phyloP scores from a whole-genome alignment of 768 basidiomycete species.

The Pholiota conissans region DNA sequence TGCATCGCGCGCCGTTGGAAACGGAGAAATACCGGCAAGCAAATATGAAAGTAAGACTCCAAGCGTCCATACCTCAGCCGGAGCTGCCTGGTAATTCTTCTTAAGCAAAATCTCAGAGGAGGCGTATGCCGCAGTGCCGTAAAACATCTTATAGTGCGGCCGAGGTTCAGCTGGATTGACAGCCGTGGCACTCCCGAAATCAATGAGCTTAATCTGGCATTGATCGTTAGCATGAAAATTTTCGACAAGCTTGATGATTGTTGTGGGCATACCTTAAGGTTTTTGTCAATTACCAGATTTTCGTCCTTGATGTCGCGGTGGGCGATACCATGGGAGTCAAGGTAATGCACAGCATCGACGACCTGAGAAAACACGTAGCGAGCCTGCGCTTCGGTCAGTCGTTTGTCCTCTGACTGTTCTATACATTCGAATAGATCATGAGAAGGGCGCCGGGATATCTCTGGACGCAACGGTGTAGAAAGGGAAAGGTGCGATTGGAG shows the following conservation, averaged over 20 bases:
- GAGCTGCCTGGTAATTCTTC: slow-evolving; percentile 86
- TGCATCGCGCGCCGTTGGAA: slow-evolving; percentile 85
- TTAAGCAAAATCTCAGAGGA: slow-evolving; percentile 92
- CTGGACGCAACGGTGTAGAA: slow-evolving; percentile 28
- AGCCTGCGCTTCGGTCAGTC: slow-evolving; percentile 76
- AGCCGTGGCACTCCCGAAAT: slow-evolving; percentile 89
- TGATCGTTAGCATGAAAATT: slow-evolving; percentile 5
- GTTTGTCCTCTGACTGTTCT: slow-evolving; percentile 79
- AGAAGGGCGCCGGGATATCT: slow-evolving; percentile 70
- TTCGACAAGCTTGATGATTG: neutral
- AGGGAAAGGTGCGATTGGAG: slow-evolving; percentile 21
- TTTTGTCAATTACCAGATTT: slow-evolving; percentile 79
- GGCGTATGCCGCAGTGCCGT: slow-evolving; percentile 94
- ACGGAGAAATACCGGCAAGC: slow-evolving; percentile 90
- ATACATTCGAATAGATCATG: slow-evolving; percentile 96
- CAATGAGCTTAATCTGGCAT: slow-evolving; percentile 85
- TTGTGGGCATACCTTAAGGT: slow-evolving; percentile 55
- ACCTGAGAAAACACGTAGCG: slow-evolving; percentile 86
- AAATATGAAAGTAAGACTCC: slow-evolving; percentile 95
- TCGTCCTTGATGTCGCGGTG: slow-evolving; percentile 99
- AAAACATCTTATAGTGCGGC: slow-evolving; percentile 78
- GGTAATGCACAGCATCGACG: slow-evolving; percentile 80
- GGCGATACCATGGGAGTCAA: slow-evolving; percentile 80
- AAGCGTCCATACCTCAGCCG: slow-evolving; percentile 95
- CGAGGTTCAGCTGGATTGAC: slow-evolving; percentile 61